Base-by-base conservation (phyloP, 2,329 filamentous ascomycete species). In the Xylaria sp. region DNA sequence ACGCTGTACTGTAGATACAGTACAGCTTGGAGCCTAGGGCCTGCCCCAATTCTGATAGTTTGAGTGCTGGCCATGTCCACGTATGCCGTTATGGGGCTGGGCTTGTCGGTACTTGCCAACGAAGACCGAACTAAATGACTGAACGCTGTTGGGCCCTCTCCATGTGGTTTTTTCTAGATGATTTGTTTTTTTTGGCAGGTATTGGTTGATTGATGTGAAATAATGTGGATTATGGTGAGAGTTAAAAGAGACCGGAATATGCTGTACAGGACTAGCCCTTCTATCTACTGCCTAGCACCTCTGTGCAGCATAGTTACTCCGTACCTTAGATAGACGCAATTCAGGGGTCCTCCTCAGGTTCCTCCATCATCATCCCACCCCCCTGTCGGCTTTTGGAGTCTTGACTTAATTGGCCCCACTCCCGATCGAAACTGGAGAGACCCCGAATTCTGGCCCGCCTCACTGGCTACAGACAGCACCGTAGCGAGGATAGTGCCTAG, bases 351-450 rank as follows among this genome's bases (percentile, higher is more conserved):
- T 47, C 42, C 42, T 47, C 34, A 36, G 34, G n/a, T 19, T 47
- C 42, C 42, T 47, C 42, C 42, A 47, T 27, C 42, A 47, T 27
- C 2, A 27, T 47, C 17, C 17, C 8, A 47, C 42, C 42, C 42
- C 42, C 42, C 42, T 47, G 42, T 47, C 42, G 17, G 42, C 42
- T 61, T n/a, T 61, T 61, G 42, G 51, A 51, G 57, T 27, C 12
- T 45, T 54, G 54, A 36, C 51, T 64, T 11, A 55, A 64, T 57
- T 56, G 39, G 57, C n/a, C 2, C 62, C 36, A 53, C 39, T 53
- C 53, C 21, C 47, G 27, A 53, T 64, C 63, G 17, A 57, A 68
- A 57, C 47, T 59, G 57, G 66, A 68, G 58, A 64, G 55, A 47
- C 24, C 66, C 66, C 65, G 51, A 58, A 59, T 42, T 65, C 34